These are phyloP conservation scores for Nicotiana benthamiana DNA, from an alignment of 257 asterid species.

Conservation along the genomic window DNA sequence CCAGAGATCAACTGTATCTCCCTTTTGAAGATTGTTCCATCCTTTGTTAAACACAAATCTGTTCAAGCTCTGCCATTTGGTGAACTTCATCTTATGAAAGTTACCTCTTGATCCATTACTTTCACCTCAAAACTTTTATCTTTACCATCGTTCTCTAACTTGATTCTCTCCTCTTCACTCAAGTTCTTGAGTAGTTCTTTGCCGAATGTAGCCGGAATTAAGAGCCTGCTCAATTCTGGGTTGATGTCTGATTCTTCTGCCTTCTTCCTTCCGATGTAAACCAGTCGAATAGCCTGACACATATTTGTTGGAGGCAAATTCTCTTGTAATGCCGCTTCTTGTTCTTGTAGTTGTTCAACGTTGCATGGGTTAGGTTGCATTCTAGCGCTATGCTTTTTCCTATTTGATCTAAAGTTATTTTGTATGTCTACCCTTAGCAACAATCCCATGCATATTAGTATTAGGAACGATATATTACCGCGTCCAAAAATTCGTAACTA, in stretches of 20 bases:
- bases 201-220: neutral
- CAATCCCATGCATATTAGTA: neutral
- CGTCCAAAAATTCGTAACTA: neutral
- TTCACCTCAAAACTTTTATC: neutral
- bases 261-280: neutral
- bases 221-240: neutral
- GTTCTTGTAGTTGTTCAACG: neutral
- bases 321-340: neutral
- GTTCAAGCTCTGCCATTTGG: neutral
- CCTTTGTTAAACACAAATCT: conserved; percentile 7
- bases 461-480: neutral
- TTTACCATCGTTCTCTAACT: neutral
- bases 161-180: neutral
- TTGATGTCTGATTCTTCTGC: neutral
- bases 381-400: neutral
- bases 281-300: neutral
- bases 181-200: neutral
- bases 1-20: neutral
- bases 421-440: neutral
- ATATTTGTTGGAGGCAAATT: neutral
- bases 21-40: neutral
- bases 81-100: neutral
- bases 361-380: neutral
- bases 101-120: neutral
- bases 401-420: neutral